Evolutionary conservation across 2,329 filamentous ascomycete genomes (phyloP), one percentile per base, ranked within the genome.

Genomic region (Colletotrichum scovillei): DNA sequence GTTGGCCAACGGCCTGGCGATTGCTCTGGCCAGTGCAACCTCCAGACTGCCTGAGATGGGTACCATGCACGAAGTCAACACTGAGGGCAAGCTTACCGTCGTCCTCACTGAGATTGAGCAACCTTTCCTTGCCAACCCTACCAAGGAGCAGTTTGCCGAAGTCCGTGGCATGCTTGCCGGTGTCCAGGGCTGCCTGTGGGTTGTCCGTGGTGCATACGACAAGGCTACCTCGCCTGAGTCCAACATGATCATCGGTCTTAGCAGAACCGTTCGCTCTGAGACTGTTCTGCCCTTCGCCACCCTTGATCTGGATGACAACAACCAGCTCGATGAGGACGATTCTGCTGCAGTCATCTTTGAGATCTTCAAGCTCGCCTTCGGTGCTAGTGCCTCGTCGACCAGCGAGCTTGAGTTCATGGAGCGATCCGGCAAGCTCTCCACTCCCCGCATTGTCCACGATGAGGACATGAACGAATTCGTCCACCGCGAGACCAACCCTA

Each of bases 191-290:
- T 78, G 82, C 12, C 79, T 86, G 12, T 86, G 84, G 84, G 82
- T 84, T 5, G 81, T 82, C 5, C 77, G 78, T 3, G 85, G 84
- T 9, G 84, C 83, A 0, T 85, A 83, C 67, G 78, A 78, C 19
- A 79, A 79, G 35, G 81, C 81, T 5, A 73, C 78, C 12, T 81
- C 79, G 72, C 85, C 81, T 3, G 80, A 84, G 58, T 77, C 82
- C 63, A 86, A 86, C 76, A 84, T 88, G 80, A 79, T 86, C 0
- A 81, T 83, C 9, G 86, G 86, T 35, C 78, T 88, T 3, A 82
- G 84, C 70, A 81, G 86, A 38, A 84, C 83, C 1, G 80, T 88
- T 26, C 85, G 86, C 1, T 87, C 86, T 1, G 86, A 88, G 75
- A 83, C 84, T 1, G 81, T 82, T 28, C 83, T 86, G 60, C 81